Conservation (phyloP, 1,284 basidiomycete genomes). For the Ceratobasidium papillatum region DNA sequence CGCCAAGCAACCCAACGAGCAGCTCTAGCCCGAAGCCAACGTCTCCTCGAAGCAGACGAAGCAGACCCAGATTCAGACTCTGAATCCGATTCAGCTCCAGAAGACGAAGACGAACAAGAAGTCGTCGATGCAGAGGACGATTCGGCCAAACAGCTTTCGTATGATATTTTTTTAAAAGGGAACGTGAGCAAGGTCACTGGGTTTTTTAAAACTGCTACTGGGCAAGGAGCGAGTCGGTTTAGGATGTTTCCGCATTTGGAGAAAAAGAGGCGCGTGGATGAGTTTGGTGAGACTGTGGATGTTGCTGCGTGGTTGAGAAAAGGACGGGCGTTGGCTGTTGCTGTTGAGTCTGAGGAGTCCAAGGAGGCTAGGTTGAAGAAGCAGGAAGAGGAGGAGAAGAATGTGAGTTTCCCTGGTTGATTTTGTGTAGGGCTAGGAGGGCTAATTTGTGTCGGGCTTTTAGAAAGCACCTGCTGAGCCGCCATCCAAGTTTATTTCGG, state of each 20-base stretch:
- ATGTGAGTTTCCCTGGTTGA: constrained; percentile 57
- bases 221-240: constrained; percentile 71
- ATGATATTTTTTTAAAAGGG: constrained; percentile 96
- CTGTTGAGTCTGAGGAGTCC: constrained; percentile 76
- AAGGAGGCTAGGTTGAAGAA: constrained; percentile 76
- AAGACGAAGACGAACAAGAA: constrained; percentile 70
- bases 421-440: neutral
- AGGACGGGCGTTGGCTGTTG: constrained; percentile 86
- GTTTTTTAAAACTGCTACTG: constrained; percentile 82
- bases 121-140: constrained; percentile 69
- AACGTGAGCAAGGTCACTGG: constrained; percentile 79
- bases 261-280: constrained; percentile 89
- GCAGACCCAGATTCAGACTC: constrained; percentile 36
- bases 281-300: constrained; percentile 95
- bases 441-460: neutral
- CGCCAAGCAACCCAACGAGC: constrained; percentile 89
- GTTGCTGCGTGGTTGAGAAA: constrained; percentile 92
- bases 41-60: constrained; percentile 84
- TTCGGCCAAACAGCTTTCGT: constrained; percentile 70
- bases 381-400: constrained; percentile 81
- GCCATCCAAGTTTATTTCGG: constrained; percentile 90
- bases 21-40: constrained; percentile 80
- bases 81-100: constrained; percentile 47
- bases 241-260: constrained; percentile 98
- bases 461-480: constrained; percentile 80